Evolutionary conservation across 331 rosid genomes (phyloP).

Genomic region (Phaseolus coccineus): DNA sequence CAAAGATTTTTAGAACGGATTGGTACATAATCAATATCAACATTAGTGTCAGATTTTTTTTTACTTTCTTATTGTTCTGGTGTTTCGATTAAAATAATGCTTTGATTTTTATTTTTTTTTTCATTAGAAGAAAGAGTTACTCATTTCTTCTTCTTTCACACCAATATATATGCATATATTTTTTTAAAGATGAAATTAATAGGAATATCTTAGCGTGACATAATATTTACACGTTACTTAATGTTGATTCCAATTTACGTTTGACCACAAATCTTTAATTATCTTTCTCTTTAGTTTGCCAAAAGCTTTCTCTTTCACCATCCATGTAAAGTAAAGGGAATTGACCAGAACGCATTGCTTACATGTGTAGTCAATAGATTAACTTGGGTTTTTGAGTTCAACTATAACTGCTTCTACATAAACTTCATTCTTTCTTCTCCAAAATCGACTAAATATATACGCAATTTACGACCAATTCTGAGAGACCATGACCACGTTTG

Average conservation of each 20-base stretch:
- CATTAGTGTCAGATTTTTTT: neutral
- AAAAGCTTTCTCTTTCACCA: neutral
- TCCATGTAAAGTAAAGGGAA: neutral
- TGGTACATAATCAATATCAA: neutral
- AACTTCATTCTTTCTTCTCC: neutral
- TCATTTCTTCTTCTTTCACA: neutral
- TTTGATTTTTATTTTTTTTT: neutral
- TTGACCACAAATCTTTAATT: neutral
- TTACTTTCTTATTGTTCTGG: neutral
- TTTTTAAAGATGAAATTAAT: conserved; percentile 1
- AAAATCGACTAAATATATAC: neutral
- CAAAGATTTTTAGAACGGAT: too few species aligned
- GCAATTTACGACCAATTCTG: neutral
- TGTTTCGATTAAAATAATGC: neutral
- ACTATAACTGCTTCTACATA: neutral
- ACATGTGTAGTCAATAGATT: neutral
- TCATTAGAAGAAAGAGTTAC: neutral
- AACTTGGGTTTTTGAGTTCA: neutral
- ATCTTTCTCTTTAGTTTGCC: conserved; percentile 4
- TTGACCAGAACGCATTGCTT: neutral
- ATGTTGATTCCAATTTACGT: neutral
- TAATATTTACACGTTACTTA: neutral
- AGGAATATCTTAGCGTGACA: neutral
- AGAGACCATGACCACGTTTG: neutral
- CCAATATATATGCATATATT: neutral